Conservation (phyloP, 768 basidiomycete species). For the Pleurotus citrinopileatus region DNA sequence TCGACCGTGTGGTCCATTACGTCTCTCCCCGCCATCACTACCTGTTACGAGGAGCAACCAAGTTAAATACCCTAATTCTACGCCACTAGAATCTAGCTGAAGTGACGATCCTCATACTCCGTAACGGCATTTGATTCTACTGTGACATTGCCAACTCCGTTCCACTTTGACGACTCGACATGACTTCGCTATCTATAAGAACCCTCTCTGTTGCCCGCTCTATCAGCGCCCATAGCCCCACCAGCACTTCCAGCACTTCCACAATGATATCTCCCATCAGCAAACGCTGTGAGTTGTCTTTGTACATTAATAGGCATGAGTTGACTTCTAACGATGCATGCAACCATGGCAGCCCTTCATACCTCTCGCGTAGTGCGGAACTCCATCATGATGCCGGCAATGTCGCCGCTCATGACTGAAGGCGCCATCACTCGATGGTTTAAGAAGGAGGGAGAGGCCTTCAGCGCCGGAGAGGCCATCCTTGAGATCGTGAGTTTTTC, state of each 20-base stretch:
- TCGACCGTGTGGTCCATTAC: constrained; percentile 6
- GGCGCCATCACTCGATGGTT: constrained; percentile 81
- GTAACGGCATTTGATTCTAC: constrained; percentile 4
- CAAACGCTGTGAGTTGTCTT: constrained; percentile 2
- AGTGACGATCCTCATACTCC: not conserved
- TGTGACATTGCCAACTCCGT: not conserved
- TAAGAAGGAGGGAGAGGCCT: constrained; percentile 72
- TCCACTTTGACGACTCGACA: not conserved
- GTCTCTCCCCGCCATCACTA: constrained; percentile 4
- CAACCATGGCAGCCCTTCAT: constrained; percentile 7
- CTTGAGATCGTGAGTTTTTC: constrained; percentile 64
- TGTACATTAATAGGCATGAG: not conserved
- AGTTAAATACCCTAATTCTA: not conserved
- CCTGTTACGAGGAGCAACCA: constrained; percentile 7
- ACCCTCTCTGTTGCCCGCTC: constrained; percentile 7
- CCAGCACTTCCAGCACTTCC: constrained; percentile 2
- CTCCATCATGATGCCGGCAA: constrained; percentile 70
- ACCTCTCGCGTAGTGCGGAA: constrained; percentile 18
- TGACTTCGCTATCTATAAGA: constrained; percentile 10
- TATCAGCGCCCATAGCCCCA: constrained; percentile 9
- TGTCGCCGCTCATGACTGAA: constrained; percentile 89
- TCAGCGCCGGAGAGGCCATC: constrained; percentile 68
- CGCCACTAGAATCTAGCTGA: constrained; percentile 6
- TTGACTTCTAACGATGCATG: not conserved
- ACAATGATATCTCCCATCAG: not conserved